A percentile compares a stretch with the other conserved stretches of the same genome.
Conservation (phyloP, 1,284 basidiomycete species). For the Trametes versicolor region DNA sequence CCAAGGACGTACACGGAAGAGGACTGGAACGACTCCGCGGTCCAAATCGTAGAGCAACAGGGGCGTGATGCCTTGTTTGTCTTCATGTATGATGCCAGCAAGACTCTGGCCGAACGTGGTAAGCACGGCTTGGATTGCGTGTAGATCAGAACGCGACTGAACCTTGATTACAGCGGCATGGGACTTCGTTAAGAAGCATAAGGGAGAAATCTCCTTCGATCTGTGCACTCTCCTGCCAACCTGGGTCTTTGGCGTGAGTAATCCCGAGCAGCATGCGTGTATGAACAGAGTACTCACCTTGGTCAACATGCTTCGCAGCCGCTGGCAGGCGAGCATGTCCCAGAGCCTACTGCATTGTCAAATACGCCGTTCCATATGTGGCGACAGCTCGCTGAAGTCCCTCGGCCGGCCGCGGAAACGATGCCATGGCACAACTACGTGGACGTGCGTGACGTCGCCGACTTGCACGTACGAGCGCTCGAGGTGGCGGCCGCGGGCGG, state of each 20-base stretch:
- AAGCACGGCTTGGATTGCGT: neutral
- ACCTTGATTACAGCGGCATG: slow-evolving; percentile 28
- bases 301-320: neutral
- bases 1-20: slow-evolving; percentile 47
- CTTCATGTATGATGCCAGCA: slow-evolving; percentile 64
- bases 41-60: slow-evolving; percentile 59
- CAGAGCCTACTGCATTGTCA: slow-evolving; percentile 25
- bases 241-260: slow-evolving; percentile 23
- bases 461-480: slow-evolving; percentile 60
- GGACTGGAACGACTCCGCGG: slow-evolving; percentile 73
- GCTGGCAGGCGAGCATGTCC: neutral
- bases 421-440: slow-evolving; percentile 62
- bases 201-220: slow-evolving; percentile 32
- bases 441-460: slow-evolving; percentile 51
- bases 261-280: neutral
- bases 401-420: slow-evolving; percentile 37
- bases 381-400: slow-evolving; percentile 9
- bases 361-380: slow-evolving; percentile 6
- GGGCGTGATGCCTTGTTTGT: slow-evolving; percentile 53
- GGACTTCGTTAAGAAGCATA: slow-evolving; percentile 38
- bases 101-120: slow-evolving; percentile 71
- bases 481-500: slow-evolving; percentile 56
- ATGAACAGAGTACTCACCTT: neutral
- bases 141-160: neutral
- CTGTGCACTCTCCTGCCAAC: slow-evolving; percentile 33